Evolutionary conservation across 208 protist genomes (phyloP).

Genomic region (Trichomonas tenax): DNA sequence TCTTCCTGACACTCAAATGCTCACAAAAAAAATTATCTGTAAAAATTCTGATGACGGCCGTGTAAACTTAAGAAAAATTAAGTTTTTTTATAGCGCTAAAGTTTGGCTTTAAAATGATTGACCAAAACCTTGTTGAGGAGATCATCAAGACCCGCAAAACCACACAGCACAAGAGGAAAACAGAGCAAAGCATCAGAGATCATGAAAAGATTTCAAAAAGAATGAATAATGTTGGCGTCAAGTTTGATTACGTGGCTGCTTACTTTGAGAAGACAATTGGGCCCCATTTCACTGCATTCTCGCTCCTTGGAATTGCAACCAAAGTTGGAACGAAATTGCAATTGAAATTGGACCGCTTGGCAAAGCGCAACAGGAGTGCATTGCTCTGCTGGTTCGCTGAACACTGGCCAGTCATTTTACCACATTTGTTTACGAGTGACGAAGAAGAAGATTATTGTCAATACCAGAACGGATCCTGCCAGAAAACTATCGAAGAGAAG

Average conservation of each 20-base stretch:
- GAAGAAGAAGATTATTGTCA: too few relatives aligned
- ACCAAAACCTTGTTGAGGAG: not conserved
- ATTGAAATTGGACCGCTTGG: not conserved
- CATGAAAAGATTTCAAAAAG: not conserved
- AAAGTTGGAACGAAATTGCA: not conserved
- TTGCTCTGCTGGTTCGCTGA: not conserved
- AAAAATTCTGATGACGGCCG: too few relatives aligned
- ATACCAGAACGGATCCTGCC: too few relatives aligned
- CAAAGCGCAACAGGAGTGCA: not conserved
- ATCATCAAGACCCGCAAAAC: not conserved
- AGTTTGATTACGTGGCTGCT: not conserved
- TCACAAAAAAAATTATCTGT: too few relatives aligned
- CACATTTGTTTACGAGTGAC: not conserved
- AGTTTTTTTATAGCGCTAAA: too few relatives aligned
- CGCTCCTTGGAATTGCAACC: not conserved
- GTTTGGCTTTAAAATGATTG: not conserved
- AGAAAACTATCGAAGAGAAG: too few relatives aligned
- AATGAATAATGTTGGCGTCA: not conserved
- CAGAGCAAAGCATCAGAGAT: not conserved
- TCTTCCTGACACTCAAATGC: too few relatives aligned
- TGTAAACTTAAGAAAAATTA: too few relatives aligned
- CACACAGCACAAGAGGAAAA: not conserved
- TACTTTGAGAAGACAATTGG: not conserved
- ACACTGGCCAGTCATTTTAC: not conserved
- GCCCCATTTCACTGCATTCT: not conserved